Evolutionary conservation across 306 rosid genomes (phyloP), one percentile per base, ranked within the genome.

Genomic region (Carpinus viminea): DNA sequence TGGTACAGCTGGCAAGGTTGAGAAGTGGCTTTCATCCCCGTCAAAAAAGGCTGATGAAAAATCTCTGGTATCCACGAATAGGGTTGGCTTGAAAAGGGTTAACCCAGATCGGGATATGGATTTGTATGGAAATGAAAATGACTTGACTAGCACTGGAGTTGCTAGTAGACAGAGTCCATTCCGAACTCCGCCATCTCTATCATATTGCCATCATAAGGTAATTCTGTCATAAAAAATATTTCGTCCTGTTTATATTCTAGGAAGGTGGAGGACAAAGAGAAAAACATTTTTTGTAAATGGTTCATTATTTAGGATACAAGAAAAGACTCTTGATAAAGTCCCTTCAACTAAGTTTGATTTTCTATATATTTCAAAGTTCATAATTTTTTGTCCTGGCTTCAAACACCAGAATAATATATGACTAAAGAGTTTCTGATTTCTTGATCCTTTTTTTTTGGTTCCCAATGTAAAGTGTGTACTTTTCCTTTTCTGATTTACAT

Each of bases 141-240:
- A 83, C 75, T 4, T 74, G 86, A 83, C 78, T 61, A 70, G 66
- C 75, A 82, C 80, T 68, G 82, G 70, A 73, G 77, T 59, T 48
- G 51, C 74, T 66, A 68, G 78, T 61, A 85, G 74, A 70, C 89
- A 82, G 82, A 95, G 97, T 77, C 98, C 98, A 70, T 92, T 95
- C 82, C 88, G 87, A 77, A 94, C 98, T 51, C 98, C 98, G 11
- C 98, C 98, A 21, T 92, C 97, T 48, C 57, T 91, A 59, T 86
- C 97, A 6, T 87, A 66, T 83, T 82, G 90, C 79, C 78, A 85
- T 79, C 91, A 91, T 68, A 88, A 95, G 96, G 98, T 91, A 80
- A 77, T 61, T 55, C 52, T 71, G 55, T 71, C 65, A 79, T 74
- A 76, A 34, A 20, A 48, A 36, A 38, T 50, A 31, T 47, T 74